These are phyloP conservation scores for Saururus chinensis DNA, from an alignment of 164 flowering plant species.

Conservation along the genomic window DNA sequence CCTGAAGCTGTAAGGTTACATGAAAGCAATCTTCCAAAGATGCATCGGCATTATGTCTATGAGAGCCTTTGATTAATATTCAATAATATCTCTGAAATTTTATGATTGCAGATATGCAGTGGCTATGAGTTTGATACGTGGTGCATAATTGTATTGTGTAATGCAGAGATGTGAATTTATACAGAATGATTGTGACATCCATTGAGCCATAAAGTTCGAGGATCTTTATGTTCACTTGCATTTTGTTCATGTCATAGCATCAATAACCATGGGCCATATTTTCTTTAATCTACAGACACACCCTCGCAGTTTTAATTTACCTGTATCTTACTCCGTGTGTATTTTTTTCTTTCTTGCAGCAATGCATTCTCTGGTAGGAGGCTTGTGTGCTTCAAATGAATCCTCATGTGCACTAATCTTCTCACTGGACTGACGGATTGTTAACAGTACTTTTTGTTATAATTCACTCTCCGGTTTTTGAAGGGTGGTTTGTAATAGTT, in stretches of 20 bases:
- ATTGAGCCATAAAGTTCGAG: too few relatives aligned
- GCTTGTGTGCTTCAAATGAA: conserved; percentile 33
- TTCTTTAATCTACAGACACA: background rate
- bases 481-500: too few relatives aligned
- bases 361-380: conserved; percentile 42
- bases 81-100: too few relatives aligned
- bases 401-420: background rate
- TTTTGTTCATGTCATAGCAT: background rate
- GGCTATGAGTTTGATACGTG: background rate
- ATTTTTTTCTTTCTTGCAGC: conserved; percentile 27
- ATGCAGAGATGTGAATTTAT: too few relatives aligned
- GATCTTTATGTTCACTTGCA: background rate
- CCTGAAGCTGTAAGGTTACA: too few relatives aligned
- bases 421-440: background rate
- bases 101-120: background rate
- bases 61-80: too few relatives aligned
- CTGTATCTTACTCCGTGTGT: too few relatives aligned
- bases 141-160: too few relatives aligned
- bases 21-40: too few relatives aligned
- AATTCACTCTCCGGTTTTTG: background rate
- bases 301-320: background rate
- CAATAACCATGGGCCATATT: background rate
- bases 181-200: too few relatives aligned
- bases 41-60: too few relatives aligned
- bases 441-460: background rate